Conservation (phyloP, 192 early-diverging fungal species). For the Coemansia sp. region DNA sequence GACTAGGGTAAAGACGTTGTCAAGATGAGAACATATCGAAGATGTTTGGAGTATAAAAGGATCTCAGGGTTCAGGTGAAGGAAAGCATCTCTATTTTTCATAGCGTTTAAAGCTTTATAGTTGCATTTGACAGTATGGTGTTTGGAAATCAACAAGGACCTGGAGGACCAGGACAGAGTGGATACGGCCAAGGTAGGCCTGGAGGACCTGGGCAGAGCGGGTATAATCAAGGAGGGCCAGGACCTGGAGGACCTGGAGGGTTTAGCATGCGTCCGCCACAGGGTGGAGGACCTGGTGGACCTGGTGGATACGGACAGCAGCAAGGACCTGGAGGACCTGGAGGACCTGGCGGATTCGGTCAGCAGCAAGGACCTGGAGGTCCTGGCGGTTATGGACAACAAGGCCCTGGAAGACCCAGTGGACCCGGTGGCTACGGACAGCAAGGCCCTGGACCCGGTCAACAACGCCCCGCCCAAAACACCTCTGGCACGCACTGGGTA, state of each 20-base stretch:
- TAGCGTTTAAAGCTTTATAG: not conserved
- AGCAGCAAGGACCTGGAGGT: not conserved
- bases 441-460: conserved; percentile 4
- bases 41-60: not conserved
- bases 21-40: no score
- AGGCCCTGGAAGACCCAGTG: conserved; percentile 5
- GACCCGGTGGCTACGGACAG: conserved; percentile 3
- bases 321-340: conserved; percentile 1
- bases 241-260: conserved; percentile 5
- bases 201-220: conserved; percentile 10
- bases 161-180: conserved; percentile 9
- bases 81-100: no score
- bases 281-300: conserved; percentile 1
- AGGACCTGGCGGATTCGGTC: not conserved
- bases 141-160: conserved; percentile 24
- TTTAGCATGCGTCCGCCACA: conserved; percentile 6
- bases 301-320: not conserved
- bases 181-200: not conserved
- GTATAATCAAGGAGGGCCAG: not conserved
- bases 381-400: conserved; percentile 6
- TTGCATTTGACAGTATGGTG: conserved; percentile 5
- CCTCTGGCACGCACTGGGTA: conserved; percentile 28
- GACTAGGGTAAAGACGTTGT: no score
- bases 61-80: not conserved
- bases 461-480: not conserved